Evolutionary conservation across 306 rosid genomes (phyloP).

Genomic region (Prunus kanzakura): DNA sequence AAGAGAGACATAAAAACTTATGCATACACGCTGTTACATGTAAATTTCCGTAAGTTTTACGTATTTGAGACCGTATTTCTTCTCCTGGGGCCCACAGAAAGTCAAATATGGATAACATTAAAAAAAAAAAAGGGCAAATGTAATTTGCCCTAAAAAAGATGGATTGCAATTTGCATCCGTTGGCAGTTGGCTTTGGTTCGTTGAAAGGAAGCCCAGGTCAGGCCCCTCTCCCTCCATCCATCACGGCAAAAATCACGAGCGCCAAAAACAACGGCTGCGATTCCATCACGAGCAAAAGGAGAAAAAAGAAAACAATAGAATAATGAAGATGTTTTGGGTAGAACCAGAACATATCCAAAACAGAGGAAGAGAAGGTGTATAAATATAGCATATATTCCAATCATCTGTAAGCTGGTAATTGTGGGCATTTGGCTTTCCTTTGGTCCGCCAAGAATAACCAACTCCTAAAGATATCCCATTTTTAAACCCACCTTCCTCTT

Average conservation of each 20-base stretch:
- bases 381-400: conserved; percentile 57
- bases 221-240: not conserved
- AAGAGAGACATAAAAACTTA: not conserved
- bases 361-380: conserved; percentile 30
- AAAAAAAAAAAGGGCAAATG: not conserved
- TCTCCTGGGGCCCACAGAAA: not conserved
- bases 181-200: not conserved
- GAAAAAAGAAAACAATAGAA: not conserved
- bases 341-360: not conserved
- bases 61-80: not conserved
- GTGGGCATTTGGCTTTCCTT: conserved; percentile 29
- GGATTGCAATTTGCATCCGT: not conserved
- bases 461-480: conserved; percentile 48
- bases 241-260: conserved; percentile 52
- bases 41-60: not conserved
- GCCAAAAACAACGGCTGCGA: conserved; percentile 21
- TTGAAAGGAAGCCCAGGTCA: not conserved
- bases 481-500: conserved; percentile 23
- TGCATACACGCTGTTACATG: not conserved
- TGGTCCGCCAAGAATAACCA: conserved; percentile 49
- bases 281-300: conserved; percentile 15
- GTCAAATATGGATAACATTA: not conserved
- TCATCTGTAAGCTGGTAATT: conserved; percentile 30
- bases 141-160: not conserved
- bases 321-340: conserved; percentile 3